Conservation (phyloP, 73 alveolate species). For the Symbiodinium natans region DNA sequence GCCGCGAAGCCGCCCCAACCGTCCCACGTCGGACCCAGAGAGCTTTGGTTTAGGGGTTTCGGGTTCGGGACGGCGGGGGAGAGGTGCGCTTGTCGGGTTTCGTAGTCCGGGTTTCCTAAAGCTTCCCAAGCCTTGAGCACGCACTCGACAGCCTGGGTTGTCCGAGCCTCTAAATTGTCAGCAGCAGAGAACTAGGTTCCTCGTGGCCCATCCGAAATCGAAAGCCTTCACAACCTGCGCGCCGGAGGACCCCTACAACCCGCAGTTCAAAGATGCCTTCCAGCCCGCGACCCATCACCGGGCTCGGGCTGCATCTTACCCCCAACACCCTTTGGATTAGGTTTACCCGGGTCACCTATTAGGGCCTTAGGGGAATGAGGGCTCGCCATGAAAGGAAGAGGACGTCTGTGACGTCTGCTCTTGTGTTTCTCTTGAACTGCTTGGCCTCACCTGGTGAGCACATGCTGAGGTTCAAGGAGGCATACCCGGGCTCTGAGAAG, state of each 20-base stretch:
- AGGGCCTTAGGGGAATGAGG: neutral
- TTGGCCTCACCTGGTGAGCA: neutral
- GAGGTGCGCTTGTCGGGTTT: no score
- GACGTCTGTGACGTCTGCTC: neutral
- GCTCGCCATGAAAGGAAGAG: no score
- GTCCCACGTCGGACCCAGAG: neutral
- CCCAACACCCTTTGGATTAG: neutral
- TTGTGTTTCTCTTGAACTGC: neutral
- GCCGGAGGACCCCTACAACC: conserved; percentile 76
- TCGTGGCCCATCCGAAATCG: neutral
- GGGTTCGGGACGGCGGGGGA: no score
- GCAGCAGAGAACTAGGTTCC: no score
- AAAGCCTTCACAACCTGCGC: neutral
- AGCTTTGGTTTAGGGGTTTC: no score
- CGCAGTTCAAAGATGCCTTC: conserved; percentile 74
- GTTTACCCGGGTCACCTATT: neutral
- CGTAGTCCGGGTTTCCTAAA: no score
- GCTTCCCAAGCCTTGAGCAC: no score
- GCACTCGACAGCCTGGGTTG: no score
- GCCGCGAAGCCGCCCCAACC: neutral
- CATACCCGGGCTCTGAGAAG: conserved; percentile 79
- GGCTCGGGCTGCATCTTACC: no score
- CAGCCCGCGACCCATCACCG: neutral
- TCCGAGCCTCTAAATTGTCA: no score
- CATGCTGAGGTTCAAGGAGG: conserved; percentile 43